Evolutionary conservation across 192 early-diverging fungal genomes (phyloP).

Genomic region (Linnemannia hyalina): DNA sequence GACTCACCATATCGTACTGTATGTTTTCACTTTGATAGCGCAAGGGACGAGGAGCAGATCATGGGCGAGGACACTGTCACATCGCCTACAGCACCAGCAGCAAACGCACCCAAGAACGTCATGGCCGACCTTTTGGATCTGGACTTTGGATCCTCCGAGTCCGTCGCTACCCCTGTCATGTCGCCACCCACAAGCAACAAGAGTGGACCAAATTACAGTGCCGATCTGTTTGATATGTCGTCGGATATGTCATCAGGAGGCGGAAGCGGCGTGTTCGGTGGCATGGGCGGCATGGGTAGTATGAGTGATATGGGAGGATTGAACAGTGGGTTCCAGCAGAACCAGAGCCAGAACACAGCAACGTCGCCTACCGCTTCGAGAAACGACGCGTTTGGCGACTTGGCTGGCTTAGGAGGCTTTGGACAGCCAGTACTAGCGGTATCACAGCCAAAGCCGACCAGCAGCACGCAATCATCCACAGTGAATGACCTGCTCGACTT

Average conservation of each 20-base stretch:
- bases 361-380: constrained; percentile 2
- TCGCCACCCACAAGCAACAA: constrained; percentile 11
- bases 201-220: constrained; percentile 41
- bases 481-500: constrained; percentile 42
- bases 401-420: constrained; percentile 42
- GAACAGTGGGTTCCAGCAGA: not conserved
- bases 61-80: constrained; percentile 57
- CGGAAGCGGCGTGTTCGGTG: constrained; percentile 28
- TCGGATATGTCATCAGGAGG: constrained; percentile 39
- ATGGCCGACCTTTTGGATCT: constrained; percentile 81
- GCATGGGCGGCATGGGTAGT: constrained; percentile 17
- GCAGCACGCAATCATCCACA: constrained; percentile 32
- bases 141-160: constrained; percentile 72
- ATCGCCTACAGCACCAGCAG: constrained; percentile 48
- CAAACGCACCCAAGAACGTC: constrained; percentile 66
- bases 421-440: constrained; percentile 20
- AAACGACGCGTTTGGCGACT: constrained; percentile 36
- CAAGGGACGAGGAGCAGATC: constrained; percentile 60
- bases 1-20: not conserved
- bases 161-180: constrained; percentile 29
- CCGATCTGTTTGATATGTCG: constrained; percentile 58
- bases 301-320: not conserved
- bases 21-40: constrained; percentile 43
- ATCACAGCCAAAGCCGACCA: constrained; percentile 23
- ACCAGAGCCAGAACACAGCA: constrained; percentile 11